Percentiles rank a stretch among this genome's conserved stretches.
These are phyloP conservation scores for Acidomyces sp. DNA, from an alignment of 495 filamentous ascomycete genomes.

Conservation along the genomic window DNA sequence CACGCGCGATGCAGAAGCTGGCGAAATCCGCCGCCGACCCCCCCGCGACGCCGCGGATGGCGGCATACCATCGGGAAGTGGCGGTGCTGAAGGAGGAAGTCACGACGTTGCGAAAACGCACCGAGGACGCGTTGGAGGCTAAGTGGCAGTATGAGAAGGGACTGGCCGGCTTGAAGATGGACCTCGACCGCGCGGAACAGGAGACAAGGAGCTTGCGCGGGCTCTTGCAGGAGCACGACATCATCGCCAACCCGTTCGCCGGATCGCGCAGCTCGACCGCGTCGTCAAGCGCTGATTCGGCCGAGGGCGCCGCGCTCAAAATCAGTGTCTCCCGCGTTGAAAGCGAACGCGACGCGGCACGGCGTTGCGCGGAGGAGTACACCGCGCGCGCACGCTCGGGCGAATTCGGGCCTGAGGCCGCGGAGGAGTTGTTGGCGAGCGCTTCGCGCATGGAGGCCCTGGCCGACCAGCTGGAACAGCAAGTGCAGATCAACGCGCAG, in stretches of 20 bases:
- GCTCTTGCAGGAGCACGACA: conserved; percentile 79
- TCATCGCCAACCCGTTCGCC: conserved; percentile 47
- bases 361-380: conserved; percentile 38
- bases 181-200: conserved; percentile 87
- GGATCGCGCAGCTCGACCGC: neutral
- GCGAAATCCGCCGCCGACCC: conserved; percentile 64
- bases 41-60: conserved; percentile 48
- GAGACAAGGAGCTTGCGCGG: conserved; percentile 70
- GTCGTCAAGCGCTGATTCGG: neutral
- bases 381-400: conserved; percentile 5
- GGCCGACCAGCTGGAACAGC: conserved; percentile 57
- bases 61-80: conserved; percentile 75
- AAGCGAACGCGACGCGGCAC: conserved; percentile 59
- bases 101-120: conserved; percentile 67
- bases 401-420: neutral
- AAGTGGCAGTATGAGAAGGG: conserved; percentile 96
- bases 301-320: conserved; percentile 2
- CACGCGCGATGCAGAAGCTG: conserved; percentile 59
- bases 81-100: conserved; percentile 67
- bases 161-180: conserved; percentile 85
- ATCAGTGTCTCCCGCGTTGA: conserved; percentile 45
- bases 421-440: conserved; percentile 41
- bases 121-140: conserved; percentile 89
- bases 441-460: conserved; percentile 66
- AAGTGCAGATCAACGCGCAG: conserved; percentile 60